Conservation (phyloP, 2,329 filamentous ascomycete species). For the Emergomyces pasteurianus region DNA sequence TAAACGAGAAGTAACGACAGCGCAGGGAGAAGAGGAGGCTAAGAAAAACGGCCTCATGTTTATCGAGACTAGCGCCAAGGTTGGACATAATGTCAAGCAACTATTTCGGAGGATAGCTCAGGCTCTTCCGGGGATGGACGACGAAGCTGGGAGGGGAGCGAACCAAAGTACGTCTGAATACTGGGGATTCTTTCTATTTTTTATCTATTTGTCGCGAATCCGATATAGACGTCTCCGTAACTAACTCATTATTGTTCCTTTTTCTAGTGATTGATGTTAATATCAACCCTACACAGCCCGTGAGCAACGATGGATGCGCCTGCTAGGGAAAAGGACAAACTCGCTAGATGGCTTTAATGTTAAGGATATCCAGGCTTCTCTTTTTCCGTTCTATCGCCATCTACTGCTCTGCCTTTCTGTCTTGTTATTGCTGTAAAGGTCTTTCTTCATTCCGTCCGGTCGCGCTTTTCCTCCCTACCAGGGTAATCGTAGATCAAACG, state of each 20-base stretch:
- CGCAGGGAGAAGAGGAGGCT: conserved; percentile 93
- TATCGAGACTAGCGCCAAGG: conserved; percentile 95
- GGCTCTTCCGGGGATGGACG: conserved; percentile 94
- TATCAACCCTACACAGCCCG: conserved; percentile 56
- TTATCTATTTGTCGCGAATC: not conserved
- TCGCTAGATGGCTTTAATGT: conserved; percentile 3
- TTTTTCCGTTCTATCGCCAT: not conserved
- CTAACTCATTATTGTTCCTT: conserved; percentile 16
- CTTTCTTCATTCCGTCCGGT: not conserved
- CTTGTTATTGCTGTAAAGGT: not conserved
- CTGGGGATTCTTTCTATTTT: not conserved
- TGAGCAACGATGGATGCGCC: conserved; percentile 61
- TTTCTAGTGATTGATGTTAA: conserved; percentile 79
- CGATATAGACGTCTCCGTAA: not conserved
- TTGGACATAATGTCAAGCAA: conserved; percentile 95
- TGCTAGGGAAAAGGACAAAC: conserved; percentile 36
- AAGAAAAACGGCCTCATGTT: conserved; percentile 99
- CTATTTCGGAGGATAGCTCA: conserved; percentile 97
- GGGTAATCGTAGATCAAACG: not conserved
- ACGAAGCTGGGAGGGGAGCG: conserved; percentile 64
- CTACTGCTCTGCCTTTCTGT: not conserved
- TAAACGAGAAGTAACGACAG: conserved; percentile 92
- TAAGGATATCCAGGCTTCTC: not conserved
- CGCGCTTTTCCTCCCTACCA: not conserved
- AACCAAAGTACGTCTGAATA: conserved; percentile 58